Percentiles rank a stretch among this genome's conserved stretches.
These are phyloP conservation scores for Rhizopogon sp. DNA, from an alignment of 768 basidiomycete genomes.

Conservation along the genomic window DNA sequence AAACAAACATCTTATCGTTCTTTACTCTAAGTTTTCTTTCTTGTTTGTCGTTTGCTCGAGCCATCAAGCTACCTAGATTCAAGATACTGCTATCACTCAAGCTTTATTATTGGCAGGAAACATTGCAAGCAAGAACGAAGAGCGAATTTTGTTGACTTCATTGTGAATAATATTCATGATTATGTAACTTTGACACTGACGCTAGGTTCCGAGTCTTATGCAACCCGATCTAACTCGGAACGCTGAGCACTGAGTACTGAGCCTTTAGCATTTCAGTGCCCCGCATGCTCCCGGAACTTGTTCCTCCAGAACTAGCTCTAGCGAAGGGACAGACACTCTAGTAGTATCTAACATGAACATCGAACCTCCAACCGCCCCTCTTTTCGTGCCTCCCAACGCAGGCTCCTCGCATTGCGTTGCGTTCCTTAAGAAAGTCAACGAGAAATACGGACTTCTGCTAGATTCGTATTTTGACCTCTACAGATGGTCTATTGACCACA, in stretches of 20 bases:
- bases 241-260: too few relatives aligned
- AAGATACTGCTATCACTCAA: too few relatives aligned
- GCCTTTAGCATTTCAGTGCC: not conserved
- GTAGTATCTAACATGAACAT: not conserved
- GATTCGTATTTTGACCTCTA: conserved; percentile 60
- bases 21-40: too few relatives aligned
- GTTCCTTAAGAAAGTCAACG: conserved; percentile 49
- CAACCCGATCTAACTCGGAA: not conserved
- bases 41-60: too few relatives aligned
- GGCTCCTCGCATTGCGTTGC: conserved; percentile 41
- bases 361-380: not conserved
- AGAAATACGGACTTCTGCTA: conserved; percentile 37
- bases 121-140: too few relatives aligned
- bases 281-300: not conserved
- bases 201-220: not conserved
- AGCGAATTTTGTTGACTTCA: too few relatives aligned
- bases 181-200: too few relatives aligned
- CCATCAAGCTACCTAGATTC: too few relatives aligned
- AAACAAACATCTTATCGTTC: too few relatives aligned
- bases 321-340: not conserved
- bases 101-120: too few relatives aligned
- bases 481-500: conserved; percentile 55
- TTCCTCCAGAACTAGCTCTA: not conserved
- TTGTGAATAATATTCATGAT: too few relatives aligned
- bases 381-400: conserved; percentile 40